These are phyloP conservation scores for Baorangia bicolor DNA, from an alignment of 768 basidiomycete species.

Conservation along the genomic window DNA sequence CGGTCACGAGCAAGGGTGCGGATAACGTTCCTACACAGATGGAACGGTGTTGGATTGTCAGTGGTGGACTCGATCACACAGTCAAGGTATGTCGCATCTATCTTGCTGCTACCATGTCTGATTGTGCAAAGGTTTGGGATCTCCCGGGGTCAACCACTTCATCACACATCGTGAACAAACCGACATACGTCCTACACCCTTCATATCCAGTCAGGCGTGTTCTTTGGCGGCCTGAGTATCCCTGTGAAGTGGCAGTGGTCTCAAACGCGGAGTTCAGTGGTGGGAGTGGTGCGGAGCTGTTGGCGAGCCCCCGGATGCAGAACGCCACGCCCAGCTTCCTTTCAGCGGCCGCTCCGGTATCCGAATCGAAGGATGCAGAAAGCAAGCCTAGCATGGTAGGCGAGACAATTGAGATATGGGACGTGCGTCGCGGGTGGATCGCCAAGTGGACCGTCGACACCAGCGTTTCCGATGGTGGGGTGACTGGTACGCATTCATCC, in stretches of 20 bases:
- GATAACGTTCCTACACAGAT: slow-evolving; percentile 16
- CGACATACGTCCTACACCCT: slow-evolving; percentile 71
- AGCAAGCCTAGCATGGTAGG: slow-evolving; percentile 30
- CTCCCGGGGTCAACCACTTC: slow-evolving; percentile 39
- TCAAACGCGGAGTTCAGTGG: slow-evolving; percentile 59
- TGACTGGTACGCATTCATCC: slow-evolving; percentile 54
- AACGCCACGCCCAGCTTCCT: slow-evolving; percentile 23
- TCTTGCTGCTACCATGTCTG: not conserved
- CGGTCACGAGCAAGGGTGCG: slow-evolving; percentile 15
- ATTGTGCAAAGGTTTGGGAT: slow-evolving; percentile 64
- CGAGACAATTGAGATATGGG: slow-evolving; percentile 82
- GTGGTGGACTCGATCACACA: slow-evolving; percentile 73
- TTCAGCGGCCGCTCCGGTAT: not conserved
- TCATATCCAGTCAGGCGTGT: slow-evolving; percentile 73
- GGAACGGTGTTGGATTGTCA: slow-evolving; percentile 71
- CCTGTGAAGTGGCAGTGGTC: slow-evolving; percentile 72
- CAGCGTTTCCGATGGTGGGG: slow-evolving; percentile 65
- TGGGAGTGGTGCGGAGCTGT: slow-evolving; percentile 22
- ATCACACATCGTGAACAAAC: slow-evolving; percentile 59
- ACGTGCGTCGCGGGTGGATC: slow-evolving; percentile 75
- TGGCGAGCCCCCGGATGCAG: slow-evolving; percentile 31
- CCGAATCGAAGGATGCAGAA: slow-evolving; percentile 17
- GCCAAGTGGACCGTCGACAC: slow-evolving; percentile 79
- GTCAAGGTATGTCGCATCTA: slow-evolving; percentile 55
- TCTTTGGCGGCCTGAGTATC: slow-evolving; percentile 73